Evolutionary conservation across 2,329 filamentous ascomycete genomes (phyloP).

Genomic region (Dothideomycetes sp.): DNA sequence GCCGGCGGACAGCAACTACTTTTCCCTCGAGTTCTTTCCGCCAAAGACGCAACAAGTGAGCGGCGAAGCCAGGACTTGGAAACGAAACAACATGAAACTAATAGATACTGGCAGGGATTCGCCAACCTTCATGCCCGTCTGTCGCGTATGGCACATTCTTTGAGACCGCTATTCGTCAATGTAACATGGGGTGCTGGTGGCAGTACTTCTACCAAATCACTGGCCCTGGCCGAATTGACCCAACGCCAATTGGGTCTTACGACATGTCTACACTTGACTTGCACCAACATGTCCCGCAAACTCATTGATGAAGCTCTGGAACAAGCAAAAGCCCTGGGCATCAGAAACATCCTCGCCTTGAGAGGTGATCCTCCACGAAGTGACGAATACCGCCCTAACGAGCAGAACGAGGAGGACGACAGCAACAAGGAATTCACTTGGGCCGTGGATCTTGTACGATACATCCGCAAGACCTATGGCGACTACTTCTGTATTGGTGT

Average conservation of each 20-base stretch:
- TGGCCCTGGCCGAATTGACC: constrained; percentile 90
- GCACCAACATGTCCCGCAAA: constrained; percentile 88
- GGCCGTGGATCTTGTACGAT: constrained; percentile 79
- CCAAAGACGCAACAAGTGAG: constrained; percentile 83
- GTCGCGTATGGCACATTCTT: constrained; percentile 84
- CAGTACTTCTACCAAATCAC: constrained; percentile 79
- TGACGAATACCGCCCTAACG: constrained; percentile 66
- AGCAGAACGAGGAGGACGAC: constrained; percentile 48
- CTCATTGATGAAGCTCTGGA: constrained; percentile 83
- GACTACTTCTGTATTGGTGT: constrained; percentile 97
- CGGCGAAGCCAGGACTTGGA: constrained; percentile 19
- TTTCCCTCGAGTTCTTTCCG: constrained; percentile 98
- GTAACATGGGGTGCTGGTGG: constrained; percentile 97
- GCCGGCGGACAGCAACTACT: constrained; percentile 72
- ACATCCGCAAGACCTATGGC: constrained; percentile 76
- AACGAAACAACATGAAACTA: neutral
- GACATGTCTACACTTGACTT: constrained; percentile 91
- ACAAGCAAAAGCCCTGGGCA: constrained; percentile 80
- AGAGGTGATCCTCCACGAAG: constrained; percentile 83
- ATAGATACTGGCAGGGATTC: constrained; percentile 52
- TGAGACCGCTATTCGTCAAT: constrained; percentile 89
- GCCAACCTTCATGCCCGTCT: constrained; percentile 88
- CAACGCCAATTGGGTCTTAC: constrained; percentile 86
- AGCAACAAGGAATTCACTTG: constrained; percentile 74
- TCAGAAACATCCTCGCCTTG: constrained; percentile 87